Base-by-base conservation (phyloP, 768 basidiomycete genomes). In the Termitomyces sp. region DNA sequence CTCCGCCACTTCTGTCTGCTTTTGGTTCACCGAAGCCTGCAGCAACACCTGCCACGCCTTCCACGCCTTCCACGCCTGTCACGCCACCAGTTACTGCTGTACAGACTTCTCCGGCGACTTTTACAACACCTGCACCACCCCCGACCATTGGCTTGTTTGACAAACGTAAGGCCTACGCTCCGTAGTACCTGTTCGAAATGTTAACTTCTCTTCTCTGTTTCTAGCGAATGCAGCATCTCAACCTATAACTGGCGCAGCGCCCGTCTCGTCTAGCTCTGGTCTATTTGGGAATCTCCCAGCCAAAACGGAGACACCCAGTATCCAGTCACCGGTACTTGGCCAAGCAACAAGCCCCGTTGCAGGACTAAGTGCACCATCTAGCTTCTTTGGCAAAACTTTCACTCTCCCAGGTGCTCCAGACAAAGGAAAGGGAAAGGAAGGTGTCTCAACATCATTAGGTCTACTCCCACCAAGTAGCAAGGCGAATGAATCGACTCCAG, bases 1-100 rank as follows among this genome's bases (percentile, higher is more conserved):
- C 82, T 0, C 81, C 85, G 4, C 80, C 84, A 0, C 62, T 79
- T 7, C 61, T 79, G 4, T 72, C 76, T 9, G 63, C 73, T 4
- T 68, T 74, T 59, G 62, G 68, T 31, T 31, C 60, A 6, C 6
- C 31, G 18, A 65, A 62, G n/a, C 24, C 51, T 51, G 26, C 51
- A 13, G 44, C 44, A 49, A 37, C 29, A 31, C 10, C 5, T 39
- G 37, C 60, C 34, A 55, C 60, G 13, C 34, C 22, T 24, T 16
- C 33, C 15, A 24, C 33, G 13, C 49, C 34, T 37, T 16, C 36
- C 10, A n/a, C 36, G 16, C 51, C 36, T 39, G 26, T 5, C 36
- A 51, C 51, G 12, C 51, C 51, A 9, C 28, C 36, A 2, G n/a
- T 51, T 26, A n/a, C 26, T n/a, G 15, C 51, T 12, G 16, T 9